phyloP scores from a whole-genome alignment of 192 early-diverging fungal species.

The Geranomyces variabilis region DNA sequence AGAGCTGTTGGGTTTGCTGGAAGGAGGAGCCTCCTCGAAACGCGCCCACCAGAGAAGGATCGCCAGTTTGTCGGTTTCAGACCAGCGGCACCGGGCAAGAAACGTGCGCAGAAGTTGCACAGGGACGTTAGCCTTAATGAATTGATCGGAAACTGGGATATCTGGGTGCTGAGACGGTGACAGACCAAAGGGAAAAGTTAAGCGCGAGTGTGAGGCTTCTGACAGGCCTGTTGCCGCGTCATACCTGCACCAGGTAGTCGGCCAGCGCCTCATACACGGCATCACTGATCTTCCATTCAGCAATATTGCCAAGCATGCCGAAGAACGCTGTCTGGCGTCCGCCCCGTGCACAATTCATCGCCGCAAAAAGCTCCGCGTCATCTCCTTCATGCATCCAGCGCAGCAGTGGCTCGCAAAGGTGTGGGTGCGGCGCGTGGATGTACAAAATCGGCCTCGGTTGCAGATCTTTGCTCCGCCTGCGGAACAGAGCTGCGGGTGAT shows the following conservation, averaged over 20 bases:
- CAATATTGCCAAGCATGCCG: background rate
- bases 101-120: background rate
- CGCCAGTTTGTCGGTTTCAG: slow-evolving; percentile 5
- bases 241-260: slow-evolving; percentile 1
- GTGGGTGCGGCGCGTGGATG: background rate
- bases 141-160: background rate
- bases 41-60: slow-evolving; percentile 5
- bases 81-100: slow-evolving; percentile 2
- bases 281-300: background rate
- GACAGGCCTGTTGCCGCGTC: background rate
- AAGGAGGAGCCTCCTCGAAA: background rate
- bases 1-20: background rate
- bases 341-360: background rate
- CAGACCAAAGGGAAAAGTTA: background rate
- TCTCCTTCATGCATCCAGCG: slow-evolving; percentile 18
- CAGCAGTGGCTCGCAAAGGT: background rate
- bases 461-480: background rate
- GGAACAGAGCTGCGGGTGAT: background rate
- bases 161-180: background rate
- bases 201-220: no score
- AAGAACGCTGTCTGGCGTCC: slow-evolving; percentile 2
- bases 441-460: slow-evolving; percentile 5
- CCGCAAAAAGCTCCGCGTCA: background rate
- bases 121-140: background rate
- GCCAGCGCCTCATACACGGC: slow-evolving; percentile 14